These are phyloP conservation scores for Fusarium gaditjirri DNA, from an alignment of 2,329 filamentous ascomycete species.

Conservation along the genomic window DNA sequence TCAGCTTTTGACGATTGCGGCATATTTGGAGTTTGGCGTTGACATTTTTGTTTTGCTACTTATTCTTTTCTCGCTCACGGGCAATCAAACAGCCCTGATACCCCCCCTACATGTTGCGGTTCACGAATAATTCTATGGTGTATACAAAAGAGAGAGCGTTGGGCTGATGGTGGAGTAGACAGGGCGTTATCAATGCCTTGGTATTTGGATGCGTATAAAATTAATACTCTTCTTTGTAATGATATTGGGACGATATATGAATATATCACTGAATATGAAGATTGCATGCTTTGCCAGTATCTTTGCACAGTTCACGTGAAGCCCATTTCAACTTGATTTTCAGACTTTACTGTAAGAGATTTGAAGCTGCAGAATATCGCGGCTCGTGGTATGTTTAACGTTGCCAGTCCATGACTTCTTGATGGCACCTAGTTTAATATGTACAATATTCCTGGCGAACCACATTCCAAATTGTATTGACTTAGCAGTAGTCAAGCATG, in stretches of 20 bases:
- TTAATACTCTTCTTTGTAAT: slow-evolving; percentile 37
- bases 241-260: slow-evolving; percentile 31
- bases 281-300: neutral
- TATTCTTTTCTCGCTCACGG: slow-evolving; percentile 6
- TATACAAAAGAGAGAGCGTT: slow-evolving; percentile 24
- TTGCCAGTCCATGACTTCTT: neutral
- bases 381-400: neutral
- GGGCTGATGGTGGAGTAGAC: slow-evolving; percentile 1
- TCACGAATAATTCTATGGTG: slow-evolving; percentile 35
- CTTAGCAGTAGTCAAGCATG: slow-evolving; percentile 49
- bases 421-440: neutral
- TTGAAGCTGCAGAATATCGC: neutral
- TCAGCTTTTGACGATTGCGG: slow-evolving; percentile 15
- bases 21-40: slow-evolving; percentile 32
- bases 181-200: slow-evolving; percentile 16
- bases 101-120: slow-evolving; percentile 31
- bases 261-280: neutral
- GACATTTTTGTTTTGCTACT: neutral
- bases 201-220: slow-evolving; percentile 29
- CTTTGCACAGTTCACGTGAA: neutral
- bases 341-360: neutral
- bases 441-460: neutral
- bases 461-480: neutral
- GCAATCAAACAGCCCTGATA: slow-evolving; percentile 36
- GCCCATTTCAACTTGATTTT: neutral